Evolutionary conservation across 495 filamentous ascomycete species (phyloP), one percentile per base, ranked within the genome.

Genomic region (Darksidea phi): DNA sequence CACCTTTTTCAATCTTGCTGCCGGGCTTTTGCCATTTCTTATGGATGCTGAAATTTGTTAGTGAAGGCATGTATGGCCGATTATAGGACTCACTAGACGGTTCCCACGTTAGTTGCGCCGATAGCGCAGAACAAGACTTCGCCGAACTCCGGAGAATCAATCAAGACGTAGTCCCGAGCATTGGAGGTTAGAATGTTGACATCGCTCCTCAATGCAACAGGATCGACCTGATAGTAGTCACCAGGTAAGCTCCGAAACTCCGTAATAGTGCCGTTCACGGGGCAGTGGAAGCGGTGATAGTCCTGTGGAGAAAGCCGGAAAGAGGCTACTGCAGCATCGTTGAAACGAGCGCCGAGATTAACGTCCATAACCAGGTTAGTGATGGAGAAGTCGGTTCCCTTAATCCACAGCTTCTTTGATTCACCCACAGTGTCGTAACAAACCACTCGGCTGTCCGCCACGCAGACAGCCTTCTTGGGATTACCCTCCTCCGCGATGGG

Each of bases 211-310:
- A 54, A 20, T 10, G 12, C 23, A 17, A 54, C 26, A 6, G 32
- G 50, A 37, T 54, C 50, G 10, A 54, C 50, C 13, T 54, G 15
- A 18, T 54, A 54, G 32, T 37, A 54, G 26, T 54, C 32, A 36
- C 38, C 36, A n/a, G 12, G 36, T 5, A 57, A 8, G 12, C 17
- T 8, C 38, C 37, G 24, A 25, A 57, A 57, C 20, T 32, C 11
- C 20, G 6, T 57, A 6, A 57, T 28, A 7, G 23, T 54, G 3
- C 50, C 50, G 10, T 6, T 59, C 6, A 80, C 72, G 1, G 79
- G 79, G 3, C 72, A 71, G 63, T 80, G 78, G 70, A 74, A 78
- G 28, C 78, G 74, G 56, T 80, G 78, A 48, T 82, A 80, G 63
- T 80, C 75, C 55, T 75, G 75, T 6, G 77, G 72, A 6, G 67